Percentiles rank a stretch among this genome's conserved stretches.
phyloP scores from a whole-genome alignment of 805 yeast genomes.

The Debaryomyces hansenii region DNA sequence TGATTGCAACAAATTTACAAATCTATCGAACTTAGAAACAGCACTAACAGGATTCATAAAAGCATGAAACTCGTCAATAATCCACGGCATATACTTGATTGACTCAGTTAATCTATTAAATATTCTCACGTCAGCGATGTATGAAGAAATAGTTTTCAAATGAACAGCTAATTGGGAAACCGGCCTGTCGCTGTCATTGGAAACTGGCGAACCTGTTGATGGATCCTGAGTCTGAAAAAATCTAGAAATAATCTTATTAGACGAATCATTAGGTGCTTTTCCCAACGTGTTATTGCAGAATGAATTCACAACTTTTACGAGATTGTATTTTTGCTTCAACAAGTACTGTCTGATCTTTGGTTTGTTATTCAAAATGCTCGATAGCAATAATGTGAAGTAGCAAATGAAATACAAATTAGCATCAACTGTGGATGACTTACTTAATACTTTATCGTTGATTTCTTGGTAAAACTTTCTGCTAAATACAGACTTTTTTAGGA shows the following conservation, averaged over 20 bases:
- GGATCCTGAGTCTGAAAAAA: slow-evolving; percentile 4
- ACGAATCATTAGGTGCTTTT: slow-evolving; percentile 14
- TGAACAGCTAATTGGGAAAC: slow-evolving; percentile 30
- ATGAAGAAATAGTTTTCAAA: slow-evolving; percentile 34
- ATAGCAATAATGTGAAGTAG: slow-evolving; percentile 39
- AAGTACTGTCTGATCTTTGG: slow-evolving; percentile 30
- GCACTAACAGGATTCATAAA: slow-evolving; percentile 23
- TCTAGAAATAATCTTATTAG: slow-evolving; percentile 13
- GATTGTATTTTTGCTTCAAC: slow-evolving; percentile 22
- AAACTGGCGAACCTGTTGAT: background rate
- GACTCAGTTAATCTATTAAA: slow-evolving; percentile 43
- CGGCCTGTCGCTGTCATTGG: slow-evolving; percentile 4
- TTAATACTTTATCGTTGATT: slow-evolving; percentile 38
- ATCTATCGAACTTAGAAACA: slow-evolving; percentile 28
- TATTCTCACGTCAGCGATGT: slow-evolving; percentile 41
- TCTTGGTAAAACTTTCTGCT: slow-evolving; percentile 42
- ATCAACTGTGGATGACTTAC: slow-evolving; percentile 35
- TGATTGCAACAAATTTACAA: slow-evolving; percentile 38
- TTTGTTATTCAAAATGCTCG: slow-evolving; percentile 39
- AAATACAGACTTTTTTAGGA: slow-evolving; percentile 33
- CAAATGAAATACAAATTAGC: slow-evolving; percentile 42
- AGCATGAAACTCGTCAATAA: slow-evolving; percentile 37
- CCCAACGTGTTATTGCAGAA: slow-evolving; percentile 5
- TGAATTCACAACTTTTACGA: slow-evolving; percentile 17
- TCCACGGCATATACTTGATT: slow-evolving; percentile 46